A percentile compares a stretch with the other conserved stretches of the same genome.
Conservation (phyloP, 2,329 filamentous ascomycete species). For the Hirsutella minnesotensis region DNA sequence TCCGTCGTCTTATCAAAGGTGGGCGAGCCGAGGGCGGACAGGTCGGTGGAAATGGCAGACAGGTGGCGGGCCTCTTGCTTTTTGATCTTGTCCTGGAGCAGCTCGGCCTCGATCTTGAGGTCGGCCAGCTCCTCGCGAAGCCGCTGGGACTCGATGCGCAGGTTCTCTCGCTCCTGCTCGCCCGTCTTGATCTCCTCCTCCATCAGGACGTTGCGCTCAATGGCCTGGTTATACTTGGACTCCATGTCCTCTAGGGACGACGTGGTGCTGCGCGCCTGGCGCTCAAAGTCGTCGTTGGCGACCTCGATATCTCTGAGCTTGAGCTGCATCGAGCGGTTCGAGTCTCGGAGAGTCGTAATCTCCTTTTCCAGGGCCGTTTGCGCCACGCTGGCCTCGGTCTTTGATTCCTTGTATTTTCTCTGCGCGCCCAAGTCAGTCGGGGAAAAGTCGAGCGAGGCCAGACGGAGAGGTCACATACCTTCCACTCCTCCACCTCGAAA, state of each 20-base stretch:
- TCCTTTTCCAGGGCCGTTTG: conserved; percentile 89
- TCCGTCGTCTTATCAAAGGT: conserved; percentile 61
- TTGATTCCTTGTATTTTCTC: conserved; percentile 94
- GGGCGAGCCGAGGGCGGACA: conserved; percentile 56
- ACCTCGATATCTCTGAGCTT: conserved; percentile 91
- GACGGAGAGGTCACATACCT: conserved; percentile 44
- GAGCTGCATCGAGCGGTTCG: conserved; percentile 69
- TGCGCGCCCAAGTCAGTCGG: conserved; percentile 22
- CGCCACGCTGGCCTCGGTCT: conserved; percentile 71
- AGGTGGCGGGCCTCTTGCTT: conserved; percentile 51
- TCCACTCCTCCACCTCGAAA: conserved; percentile 97
- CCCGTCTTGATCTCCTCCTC: conserved; percentile 88
- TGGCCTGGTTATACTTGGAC: conserved; percentile 89
- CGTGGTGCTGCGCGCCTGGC: conserved; percentile 88
- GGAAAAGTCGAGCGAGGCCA: neutral
- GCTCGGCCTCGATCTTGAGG: conserved; percentile 87
- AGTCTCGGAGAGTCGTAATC: conserved; percentile 79
- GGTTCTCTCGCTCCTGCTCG: conserved; percentile 79
- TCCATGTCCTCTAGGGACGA: conserved; percentile 95
- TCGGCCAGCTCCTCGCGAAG: conserved; percentile 85
- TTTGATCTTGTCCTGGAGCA: conserved; percentile 85
- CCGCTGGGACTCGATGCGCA: conserved; percentile 85
- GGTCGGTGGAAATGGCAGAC: conserved; percentile 47
- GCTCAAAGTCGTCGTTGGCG: conserved; percentile 95
- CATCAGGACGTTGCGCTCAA: conserved; percentile 84